Base-by-base conservation (phyloP, 305 asterid genomes). In the Nicotiana rustica region DNA sequence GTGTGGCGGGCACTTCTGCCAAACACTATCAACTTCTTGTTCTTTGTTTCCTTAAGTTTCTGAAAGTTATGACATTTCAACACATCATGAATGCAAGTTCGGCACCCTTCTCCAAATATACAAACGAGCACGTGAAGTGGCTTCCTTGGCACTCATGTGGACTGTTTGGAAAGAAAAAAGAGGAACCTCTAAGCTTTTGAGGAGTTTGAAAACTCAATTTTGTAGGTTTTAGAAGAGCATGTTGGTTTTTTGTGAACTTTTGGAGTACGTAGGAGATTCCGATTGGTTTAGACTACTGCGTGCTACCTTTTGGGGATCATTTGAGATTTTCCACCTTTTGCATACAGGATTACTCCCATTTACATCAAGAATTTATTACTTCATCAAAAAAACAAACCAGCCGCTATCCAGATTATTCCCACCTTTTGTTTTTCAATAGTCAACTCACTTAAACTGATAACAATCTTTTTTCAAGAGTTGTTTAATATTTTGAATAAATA, bases 391-490 rank as follows among this genome's bases (percentile, higher is more conserved):
- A 10, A 69, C 8, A 38, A 18, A 14, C 14, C 79, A 47, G 79
- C 18, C 19, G 12, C 78, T 21, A 44, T 71, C 79, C 79, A 71
- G 52, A 71, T 13, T 47, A 71, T 71, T 71, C 38, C 18, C 60
- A 44, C 17, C 49, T 19, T 12, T 44, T 44, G 61, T 19, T 47
- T 21, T 47, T 47, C 79, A 73, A 73, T 6, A 19, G 3, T 73
- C 62, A 81, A 41, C 65, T 57, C 52, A 57, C 82, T 81, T 83
- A 75, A 84, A 44, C 33, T 61, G 44, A 70, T 15, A 52, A 64
- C 69, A 35, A 62, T 14, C 47, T 18, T 36, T 25, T 73, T 47
- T 1, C 79, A 47, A 47, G 41, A 21, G 52, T 47, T 73, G 21
- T 49, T 13, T 19, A 73, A 19, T 73, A 47, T 21, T 49, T 73